Conservation (phyloP, 306 rosid species). For the Cicer bijugum region DNA sequence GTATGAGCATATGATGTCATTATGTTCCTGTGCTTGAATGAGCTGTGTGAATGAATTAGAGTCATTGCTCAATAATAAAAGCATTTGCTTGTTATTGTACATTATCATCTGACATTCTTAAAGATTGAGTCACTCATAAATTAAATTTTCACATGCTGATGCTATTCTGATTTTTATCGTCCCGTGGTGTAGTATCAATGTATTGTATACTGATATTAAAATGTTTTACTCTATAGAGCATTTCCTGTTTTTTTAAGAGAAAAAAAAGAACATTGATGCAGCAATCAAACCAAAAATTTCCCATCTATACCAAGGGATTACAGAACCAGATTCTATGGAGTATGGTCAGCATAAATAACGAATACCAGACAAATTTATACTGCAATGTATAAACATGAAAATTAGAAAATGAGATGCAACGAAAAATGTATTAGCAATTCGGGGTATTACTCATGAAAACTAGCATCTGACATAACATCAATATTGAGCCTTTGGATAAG, state of each 20-base stretch:
- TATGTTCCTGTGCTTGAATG: neutral
- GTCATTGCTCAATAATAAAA: neutral
- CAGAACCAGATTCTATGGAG: neutral
- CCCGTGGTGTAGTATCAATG: neutral
- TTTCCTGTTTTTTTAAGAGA: too few species aligned
- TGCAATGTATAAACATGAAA: constrained; percentile 21
- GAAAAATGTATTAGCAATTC: constrained; percentile 9
- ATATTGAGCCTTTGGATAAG: constrained; percentile 7
- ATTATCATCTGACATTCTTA: neutral
- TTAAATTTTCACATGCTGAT: neutral
- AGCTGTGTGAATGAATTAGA: neutral
- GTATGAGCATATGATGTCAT: neutral
- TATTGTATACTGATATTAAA: neutral
- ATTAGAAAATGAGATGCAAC: neutral
- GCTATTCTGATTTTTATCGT: neutral
- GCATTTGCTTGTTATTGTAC: constrained; percentile 5
- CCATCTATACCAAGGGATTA: constrained; percentile 1
- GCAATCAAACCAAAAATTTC: neutral
- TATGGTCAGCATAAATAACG: constrained; percentile 18
- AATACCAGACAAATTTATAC: constrained; percentile 11
- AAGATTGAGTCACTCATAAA: neutral
- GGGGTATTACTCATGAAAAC: neutral
- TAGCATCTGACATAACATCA: constrained; percentile 1
- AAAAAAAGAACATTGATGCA: too few species aligned
- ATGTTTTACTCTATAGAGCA: neutral